These are phyloP conservation scores for Dothistroma septosporum DNA, from an alignment of 2,329 filamentous ascomycete genomes.

Conservation along the genomic window DNA sequence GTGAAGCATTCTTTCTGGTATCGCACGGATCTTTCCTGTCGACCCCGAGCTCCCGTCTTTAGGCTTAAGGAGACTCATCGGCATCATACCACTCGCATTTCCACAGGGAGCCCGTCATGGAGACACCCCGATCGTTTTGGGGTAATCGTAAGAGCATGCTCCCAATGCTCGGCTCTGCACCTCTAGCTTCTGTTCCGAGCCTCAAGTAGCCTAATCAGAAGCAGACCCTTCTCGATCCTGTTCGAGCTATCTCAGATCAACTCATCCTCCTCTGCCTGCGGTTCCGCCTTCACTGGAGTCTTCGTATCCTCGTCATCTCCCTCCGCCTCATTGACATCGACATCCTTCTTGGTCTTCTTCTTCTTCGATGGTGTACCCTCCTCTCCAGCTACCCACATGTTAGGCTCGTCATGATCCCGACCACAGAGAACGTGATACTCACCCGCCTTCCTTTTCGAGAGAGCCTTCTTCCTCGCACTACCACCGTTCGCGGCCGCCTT, in stretches of 20 bases:
- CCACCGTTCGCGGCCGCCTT: neutral
- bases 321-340: slow-evolving; percentile 4
- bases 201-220: neutral
- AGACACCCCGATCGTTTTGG: no score
- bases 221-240: neutral
- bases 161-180: no score
- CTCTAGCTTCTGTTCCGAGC: no score
- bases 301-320: neutral
- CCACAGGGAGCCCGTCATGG: no score
- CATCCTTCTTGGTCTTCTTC: neutral
- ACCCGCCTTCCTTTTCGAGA: slow-evolving; percentile 15
- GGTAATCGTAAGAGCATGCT: no score
- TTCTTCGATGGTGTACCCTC: neutral
- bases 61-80: neutral
- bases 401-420: neutral
- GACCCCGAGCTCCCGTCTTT: neutral
- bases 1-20: no score
- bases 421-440: neutral
- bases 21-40: no score
- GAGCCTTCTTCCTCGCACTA: slow-evolving; percentile 10
- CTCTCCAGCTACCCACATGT: neutral
- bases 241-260: neutral
- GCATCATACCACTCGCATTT: neutral
- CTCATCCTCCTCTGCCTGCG: slow-evolving; percentile 3
- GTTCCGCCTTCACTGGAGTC: slow-evolving; percentile 3